These are phyloP conservation scores for Mucor irregularis DNA, from an alignment of 371 early-diverging fungal genomes.

Conservation along the genomic window DNA sequence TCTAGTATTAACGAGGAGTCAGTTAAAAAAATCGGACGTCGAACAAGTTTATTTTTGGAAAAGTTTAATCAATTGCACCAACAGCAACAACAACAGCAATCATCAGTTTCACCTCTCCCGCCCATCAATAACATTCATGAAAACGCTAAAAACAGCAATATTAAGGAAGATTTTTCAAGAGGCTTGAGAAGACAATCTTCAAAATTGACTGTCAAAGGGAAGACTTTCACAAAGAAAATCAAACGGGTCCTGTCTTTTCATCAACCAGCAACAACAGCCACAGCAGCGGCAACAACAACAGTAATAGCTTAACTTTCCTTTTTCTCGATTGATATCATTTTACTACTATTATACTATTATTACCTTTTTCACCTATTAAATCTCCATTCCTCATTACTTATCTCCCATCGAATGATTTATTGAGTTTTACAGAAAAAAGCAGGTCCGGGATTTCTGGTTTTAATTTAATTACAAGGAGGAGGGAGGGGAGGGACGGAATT, in stretches of 20 bases:
- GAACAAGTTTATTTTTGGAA: conserved; percentile 18
- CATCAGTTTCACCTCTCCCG: neutral
- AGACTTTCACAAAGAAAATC: conserved; percentile 16
- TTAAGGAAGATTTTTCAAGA: neutral
- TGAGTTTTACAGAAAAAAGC: too few relatives aligned
- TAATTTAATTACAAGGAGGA: too few relatives aligned
- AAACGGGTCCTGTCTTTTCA: conserved; percentile 24
- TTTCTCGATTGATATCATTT: neutral
- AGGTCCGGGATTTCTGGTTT: too few relatives aligned
- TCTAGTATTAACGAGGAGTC: conserved; percentile 19
- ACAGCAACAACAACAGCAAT: neutral
- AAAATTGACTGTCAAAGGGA: conserved; percentile 18
- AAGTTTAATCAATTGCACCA: conserved; percentile 7
- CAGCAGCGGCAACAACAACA: neutral
- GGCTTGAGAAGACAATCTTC: conserved; percentile 21
- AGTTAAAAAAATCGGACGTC: conserved; percentile 9
- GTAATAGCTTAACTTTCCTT: neutral
- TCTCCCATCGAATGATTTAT: too few relatives aligned
- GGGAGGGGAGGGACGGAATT: too few relatives aligned
- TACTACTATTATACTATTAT: too few relatives aligned
- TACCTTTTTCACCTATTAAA: too few relatives aligned
- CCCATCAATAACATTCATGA: too few relatives aligned
- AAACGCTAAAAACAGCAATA: too few relatives aligned
- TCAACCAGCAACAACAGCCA: conserved; percentile 1
- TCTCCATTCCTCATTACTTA: too few relatives aligned